These are phyloP conservation scores for Suillus weaverae DNA, from an alignment of 768 basidiomycete species.

Conservation along the genomic window DNA sequence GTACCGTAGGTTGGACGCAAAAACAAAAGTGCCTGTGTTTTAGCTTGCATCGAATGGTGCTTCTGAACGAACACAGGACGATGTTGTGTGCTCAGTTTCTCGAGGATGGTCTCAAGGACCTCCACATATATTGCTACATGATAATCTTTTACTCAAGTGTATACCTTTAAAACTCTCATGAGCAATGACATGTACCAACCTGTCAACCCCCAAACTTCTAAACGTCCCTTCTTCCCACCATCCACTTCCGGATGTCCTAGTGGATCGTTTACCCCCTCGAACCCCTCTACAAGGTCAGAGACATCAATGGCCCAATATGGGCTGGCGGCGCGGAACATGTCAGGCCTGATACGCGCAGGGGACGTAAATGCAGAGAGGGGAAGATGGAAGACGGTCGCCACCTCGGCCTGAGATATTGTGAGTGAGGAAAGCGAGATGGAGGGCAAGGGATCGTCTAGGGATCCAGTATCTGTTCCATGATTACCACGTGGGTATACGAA, in stretches of 20 bases:
- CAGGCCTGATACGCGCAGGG: not conserved
- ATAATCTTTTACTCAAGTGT: slow-evolving; percentile 23
- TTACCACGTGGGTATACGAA: not conserved
- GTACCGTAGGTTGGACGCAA: not conserved
- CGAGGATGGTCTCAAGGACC: not conserved
- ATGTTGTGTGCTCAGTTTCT: not conserved
- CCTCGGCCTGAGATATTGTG: not conserved
- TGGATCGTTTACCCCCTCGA: not conserved
- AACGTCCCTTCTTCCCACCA: slow-evolving; percentile 29
- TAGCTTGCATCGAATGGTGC: not conserved
- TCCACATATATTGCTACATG: not conserved
- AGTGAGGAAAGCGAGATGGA: not conserved
- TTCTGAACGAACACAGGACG: not conserved
- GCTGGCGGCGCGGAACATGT: not conserved
- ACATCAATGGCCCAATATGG: not conserved
- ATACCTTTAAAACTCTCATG: slow-evolving; percentile 54
- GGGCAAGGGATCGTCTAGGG: not conserved
- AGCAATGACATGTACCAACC: slow-evolving; percentile 77
- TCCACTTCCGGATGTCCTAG: not conserved
- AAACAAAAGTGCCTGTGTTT: not conserved
- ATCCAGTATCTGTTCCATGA: not conserved
- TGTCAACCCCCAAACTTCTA: slow-evolving; percentile 83
- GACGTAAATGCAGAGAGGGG: not conserved
- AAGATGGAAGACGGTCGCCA: not conserved
- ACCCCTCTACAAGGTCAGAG: not conserved